These are phyloP conservation scores for Didymosphaeria variabile DNA, from an alignment of 2,329 filamentous ascomycete species.

Conservation along the genomic window DNA sequence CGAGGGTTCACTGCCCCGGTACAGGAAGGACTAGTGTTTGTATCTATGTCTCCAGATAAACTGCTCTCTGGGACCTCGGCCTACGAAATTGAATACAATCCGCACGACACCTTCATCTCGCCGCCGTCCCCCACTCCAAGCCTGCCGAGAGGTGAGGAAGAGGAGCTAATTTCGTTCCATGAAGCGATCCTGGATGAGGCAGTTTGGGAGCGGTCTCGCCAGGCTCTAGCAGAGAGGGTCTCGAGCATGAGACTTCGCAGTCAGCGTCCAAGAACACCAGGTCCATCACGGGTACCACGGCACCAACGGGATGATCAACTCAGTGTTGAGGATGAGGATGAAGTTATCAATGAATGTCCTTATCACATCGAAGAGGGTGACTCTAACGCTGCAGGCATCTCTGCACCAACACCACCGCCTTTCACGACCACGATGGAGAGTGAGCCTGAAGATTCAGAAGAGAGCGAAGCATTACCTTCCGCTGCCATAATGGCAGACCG, in stretches of 20 bases:
- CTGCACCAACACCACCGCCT: slow-evolving; percentile 49
- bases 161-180: slow-evolving; percentile 43
- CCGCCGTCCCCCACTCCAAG: slow-evolving; percentile 39
- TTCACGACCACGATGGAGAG: slow-evolving; percentile 53
- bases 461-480: slow-evolving; percentile 49
- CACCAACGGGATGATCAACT: slow-evolving; percentile 17
- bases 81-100: slow-evolving; percentile 73
- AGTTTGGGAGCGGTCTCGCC: slow-evolving; percentile 42
- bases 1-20: slow-evolving; percentile 85
- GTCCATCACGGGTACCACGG: slow-evolving; percentile 8
- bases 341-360: slow-evolving; percentile 42
- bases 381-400: slow-evolving; percentile 35
- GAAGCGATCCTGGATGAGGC: slow-evolving; percentile 48
- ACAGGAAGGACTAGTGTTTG: slow-evolving; percentile 90
- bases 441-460: slow-evolving; percentile 44
- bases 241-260: slow-evolving; percentile 36
- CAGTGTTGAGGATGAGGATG: slow-evolving; percentile 28
- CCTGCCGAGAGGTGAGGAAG: slow-evolving; percentile 26
- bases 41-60: slow-evolving; percentile 85
- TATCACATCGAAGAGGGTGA: slow-evolving; percentile 35
- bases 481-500: slow-evolving; percentile 52
- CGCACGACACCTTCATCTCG: slow-evolving; percentile 26
- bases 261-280: slow-evolving; percentile 18
- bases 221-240: slow-evolving; percentile 37
- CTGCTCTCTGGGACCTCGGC: slow-evolving; percentile 75